These are phyloP conservation scores for Botrytis fabae DNA, from an alignment of 2,329 filamentous ascomycete species.

Conservation along the genomic window DNA sequence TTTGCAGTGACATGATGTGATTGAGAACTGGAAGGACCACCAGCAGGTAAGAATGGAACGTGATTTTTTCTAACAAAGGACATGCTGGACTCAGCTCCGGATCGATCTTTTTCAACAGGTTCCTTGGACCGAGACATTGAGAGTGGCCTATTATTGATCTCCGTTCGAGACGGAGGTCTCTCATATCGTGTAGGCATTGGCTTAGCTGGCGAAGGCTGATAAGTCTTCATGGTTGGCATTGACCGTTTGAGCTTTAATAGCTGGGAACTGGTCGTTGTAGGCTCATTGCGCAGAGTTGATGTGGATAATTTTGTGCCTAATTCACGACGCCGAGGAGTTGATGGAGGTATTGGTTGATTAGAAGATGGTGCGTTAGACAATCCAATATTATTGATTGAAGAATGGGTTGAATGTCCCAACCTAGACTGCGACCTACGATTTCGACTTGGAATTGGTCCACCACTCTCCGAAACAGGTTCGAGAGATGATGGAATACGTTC, in stretches of 20 bases:
- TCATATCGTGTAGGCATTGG: slow-evolving; percentile 51
- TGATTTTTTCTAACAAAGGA: slow-evolving; percentile 59
- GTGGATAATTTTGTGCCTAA: slow-evolving; percentile 56
- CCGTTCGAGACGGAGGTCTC: slow-evolving; percentile 60
- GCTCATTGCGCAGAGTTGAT: slow-evolving; percentile 56
- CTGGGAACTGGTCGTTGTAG: slow-evolving; percentile 66
- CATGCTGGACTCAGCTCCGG: slow-evolving; percentile 51
- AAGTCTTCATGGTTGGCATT: slow-evolving; percentile 57
- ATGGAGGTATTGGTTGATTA: slow-evolving; percentile 53
- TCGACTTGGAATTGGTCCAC: slow-evolving; percentile 64
- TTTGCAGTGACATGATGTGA: slow-evolving; percentile 79
- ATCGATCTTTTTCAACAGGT: slow-evolving; percentile 59
- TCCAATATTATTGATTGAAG: slow-evolving; percentile 64
- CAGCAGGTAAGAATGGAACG: slow-evolving; percentile 77
- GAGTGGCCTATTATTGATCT: slow-evolving; percentile 49
- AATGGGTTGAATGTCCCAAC: slow-evolving; percentile 67
- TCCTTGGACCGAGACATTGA: slow-evolving; percentile 66
- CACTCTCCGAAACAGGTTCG: slow-evolving; percentile 91
- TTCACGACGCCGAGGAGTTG: slow-evolving; percentile 62
- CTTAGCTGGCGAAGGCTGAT: slow-evolving; percentile 53
- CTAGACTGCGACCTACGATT: slow-evolving; percentile 66
- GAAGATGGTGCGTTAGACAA: slow-evolving; percentile 61
- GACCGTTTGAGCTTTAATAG: slow-evolving; percentile 66
- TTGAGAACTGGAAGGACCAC: slow-evolving; percentile 64
- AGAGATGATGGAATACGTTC: slow-evolving; percentile 73